Evolutionary conservation across 2,329 filamentous ascomycete genomes (phyloP), one percentile per base, ranked within the genome.

Genomic region (Fusarium devonianum): DNA sequence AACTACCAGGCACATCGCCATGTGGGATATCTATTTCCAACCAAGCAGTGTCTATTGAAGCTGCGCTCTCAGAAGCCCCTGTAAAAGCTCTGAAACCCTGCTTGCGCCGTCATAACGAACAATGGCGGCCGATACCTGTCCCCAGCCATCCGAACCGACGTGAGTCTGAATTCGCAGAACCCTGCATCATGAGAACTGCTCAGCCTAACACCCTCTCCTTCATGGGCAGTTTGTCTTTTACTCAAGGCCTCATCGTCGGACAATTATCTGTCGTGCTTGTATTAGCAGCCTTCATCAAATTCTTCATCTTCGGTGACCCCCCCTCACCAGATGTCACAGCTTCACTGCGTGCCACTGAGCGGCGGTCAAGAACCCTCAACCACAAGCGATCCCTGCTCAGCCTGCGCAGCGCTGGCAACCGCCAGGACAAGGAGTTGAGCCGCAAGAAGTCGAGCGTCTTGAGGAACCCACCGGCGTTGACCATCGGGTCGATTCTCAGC

Each of bases 241-340:
- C 91, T 0, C 91, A 96, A 70, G 94, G 94, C 19, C 88, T 99
- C 63, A 85, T 99, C 37, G 80, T 97, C 22, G 94, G 94, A 38
- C 94, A 99, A 72, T 80, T 99, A 40, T 96, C 92, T 2, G 89
- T 99, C 34, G 90, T 96, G 11, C 77, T 97, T 17, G 81, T 99
- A 28, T 85, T 99, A 54, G 92, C 92, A 58, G 90, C 89, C 62
- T 97, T 99, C 75, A 97, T 99, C 73, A 96, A 96, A 71, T 99
- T 97, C 83, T 99, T 99, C 82, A 97, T 99, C 68, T 97, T 99
- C 69, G 94, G 94, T 64, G 94, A 97, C 69, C 86, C 91, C 5
- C 91, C 92, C 1, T 91, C 89, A 2, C 81, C 91, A 53, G 92
- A 96, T 57, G 85, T 88, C 44, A 90, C 88, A 14, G 90, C 91